Evolutionary conservation across 768 basidiomycete species (phyloP), one percentile per base, ranked within the genome.

Genomic region (Tylopilus intermedius): DNA sequence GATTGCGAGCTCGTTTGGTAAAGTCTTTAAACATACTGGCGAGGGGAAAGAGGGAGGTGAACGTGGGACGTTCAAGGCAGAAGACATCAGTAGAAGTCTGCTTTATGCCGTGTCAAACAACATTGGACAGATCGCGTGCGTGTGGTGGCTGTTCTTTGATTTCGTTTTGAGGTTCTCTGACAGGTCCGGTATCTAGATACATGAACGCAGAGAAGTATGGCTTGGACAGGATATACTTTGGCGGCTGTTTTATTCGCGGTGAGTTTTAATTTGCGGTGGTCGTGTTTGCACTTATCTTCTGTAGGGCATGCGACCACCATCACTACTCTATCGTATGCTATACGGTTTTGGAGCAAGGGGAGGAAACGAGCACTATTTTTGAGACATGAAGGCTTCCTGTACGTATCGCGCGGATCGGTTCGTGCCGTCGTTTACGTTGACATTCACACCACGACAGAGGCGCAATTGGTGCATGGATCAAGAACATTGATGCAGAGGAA

Each of bases 181-280:
- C 46, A 49, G 15, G 13, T 7, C 42, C 29, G 49, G 37, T 48
- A 33, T 48, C 53, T 60, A 59, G 65, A 58, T 97, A 94, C 71
- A 98, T 99, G 96, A 98, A 99, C 68, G 96, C 96, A 51, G 96
- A 98, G 69, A 98, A 98, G 75, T 96, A 98, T 69, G 86, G 90
- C 61, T 70, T 99, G 54, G 91, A 96, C 62, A 83, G 91, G 66
- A 98, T 99, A 59, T 99, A 97, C 75, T 99, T 98, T 77, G 94
- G 96, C 24, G 96, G 96, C 3, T 97, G 91, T 71, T 99, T 97
- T 73, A 99, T 99, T 70, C 80, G 96, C 77, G 95, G 91, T 92
- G 61, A 51, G 82, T 69, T 46, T 27, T 11, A n/a, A 51, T 37
- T 38, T 18, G 38, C 38, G 18, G 49, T 47, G 30, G 30, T 14